A percentile compares a stretch with the other conserved stretches of the same genome.
These are phyloP conservation scores for Pseudomonodictys pantanalensis DNA, from an alignment of 495 filamentous ascomycete species.

Conservation along the genomic window DNA sequence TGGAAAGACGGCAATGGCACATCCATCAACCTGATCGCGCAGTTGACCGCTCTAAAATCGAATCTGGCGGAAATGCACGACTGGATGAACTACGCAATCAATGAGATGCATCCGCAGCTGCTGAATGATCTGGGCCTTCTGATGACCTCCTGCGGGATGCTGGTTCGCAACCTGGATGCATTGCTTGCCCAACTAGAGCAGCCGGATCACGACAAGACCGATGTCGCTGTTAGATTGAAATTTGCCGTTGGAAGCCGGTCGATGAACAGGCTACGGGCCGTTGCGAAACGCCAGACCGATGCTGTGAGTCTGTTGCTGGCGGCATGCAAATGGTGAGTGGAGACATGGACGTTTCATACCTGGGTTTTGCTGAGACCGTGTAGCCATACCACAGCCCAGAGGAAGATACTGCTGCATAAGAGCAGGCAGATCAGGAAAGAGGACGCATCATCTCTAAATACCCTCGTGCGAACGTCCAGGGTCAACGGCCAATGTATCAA, in stretches of 20 bases:
- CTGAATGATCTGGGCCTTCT: slow-evolving; percentile 24
- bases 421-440: slow-evolving; percentile 30
- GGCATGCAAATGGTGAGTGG: slow-evolving; percentile 29
- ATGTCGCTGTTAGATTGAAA: slow-evolving; percentile 22
- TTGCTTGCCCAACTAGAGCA: slow-evolving; percentile 15
- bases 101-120: slow-evolving; percentile 26
- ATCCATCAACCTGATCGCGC: slow-evolving; percentile 32
- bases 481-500: slow-evolving; percentile 10
- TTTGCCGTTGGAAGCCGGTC: slow-evolving; percentile 17
- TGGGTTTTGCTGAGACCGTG: background rate
- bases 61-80: slow-evolving; percentile 28
- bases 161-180: slow-evolving; percentile 15
- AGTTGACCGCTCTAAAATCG: slow-evolving; percentile 26
- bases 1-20: slow-evolving; percentile 23
- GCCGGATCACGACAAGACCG: slow-evolving; percentile 26
- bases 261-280: slow-evolving; percentile 18
- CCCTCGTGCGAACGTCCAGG: slow-evolving; percentile 11
- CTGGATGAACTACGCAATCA: slow-evolving; percentile 30
- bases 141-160: slow-evolving; percentile 22
- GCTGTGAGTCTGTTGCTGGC: slow-evolving; percentile 29
- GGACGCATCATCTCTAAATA: slow-evolving; percentile 17
- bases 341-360: background rate
- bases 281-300: slow-evolving; percentile 28
- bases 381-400: slow-evolving; percentile 27
- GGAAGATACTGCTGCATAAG: slow-evolving; percentile 29